Evolutionary conservation across 805 yeast species (phyloP).

Genomic region (Lipomyces starkeyi): DNA sequence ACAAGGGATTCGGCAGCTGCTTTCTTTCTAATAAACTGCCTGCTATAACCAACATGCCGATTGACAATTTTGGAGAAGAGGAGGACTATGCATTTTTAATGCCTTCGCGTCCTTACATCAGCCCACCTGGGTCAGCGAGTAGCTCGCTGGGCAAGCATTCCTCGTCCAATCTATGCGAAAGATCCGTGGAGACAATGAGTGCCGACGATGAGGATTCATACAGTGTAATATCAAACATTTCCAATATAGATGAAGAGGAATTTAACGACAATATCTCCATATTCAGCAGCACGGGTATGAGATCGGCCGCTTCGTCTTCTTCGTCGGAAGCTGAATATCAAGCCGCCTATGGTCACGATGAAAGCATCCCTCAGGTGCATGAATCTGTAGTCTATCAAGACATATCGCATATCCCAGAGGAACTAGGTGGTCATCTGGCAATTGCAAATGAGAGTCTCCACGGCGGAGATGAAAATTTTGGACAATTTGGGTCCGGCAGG

Average conservation of each 20-base stretch:
- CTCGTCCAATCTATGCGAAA: not conserved
- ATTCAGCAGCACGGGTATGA: conserved; percentile 5
- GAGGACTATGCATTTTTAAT: conserved; percentile 5
- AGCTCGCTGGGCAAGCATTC: not conserved
- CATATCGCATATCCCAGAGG: not conserved
- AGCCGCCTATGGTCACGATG: not conserved
- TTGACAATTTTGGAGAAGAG: not conserved
- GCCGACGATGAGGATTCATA: conserved; percentile 1
- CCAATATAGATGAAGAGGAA: conserved; percentile 6
- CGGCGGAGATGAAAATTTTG: not conserved
- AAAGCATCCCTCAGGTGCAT: not conserved
- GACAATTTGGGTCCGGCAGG: not conserved
- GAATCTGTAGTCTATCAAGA: not conserved
- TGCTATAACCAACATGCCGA: not conserved
- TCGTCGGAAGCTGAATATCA: not conserved
- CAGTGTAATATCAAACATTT: conserved; percentile 1
- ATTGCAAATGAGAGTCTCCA: not conserved
- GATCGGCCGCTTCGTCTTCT: not conserved
- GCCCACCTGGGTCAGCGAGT: not conserved
- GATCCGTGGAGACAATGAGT: conserved; percentile 5
- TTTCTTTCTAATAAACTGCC: not conserved
- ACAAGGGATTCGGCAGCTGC: not conserved
- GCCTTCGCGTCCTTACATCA: not conserved
- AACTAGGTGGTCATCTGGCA: not conserved
- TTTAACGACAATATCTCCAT: conserved; percentile 2